A percentile compares a stretch with the other conserved stretches of the same genome.
phyloP scores from a whole-genome alignment of 768 basidiomycete species.

The Calocybe indica region DNA sequence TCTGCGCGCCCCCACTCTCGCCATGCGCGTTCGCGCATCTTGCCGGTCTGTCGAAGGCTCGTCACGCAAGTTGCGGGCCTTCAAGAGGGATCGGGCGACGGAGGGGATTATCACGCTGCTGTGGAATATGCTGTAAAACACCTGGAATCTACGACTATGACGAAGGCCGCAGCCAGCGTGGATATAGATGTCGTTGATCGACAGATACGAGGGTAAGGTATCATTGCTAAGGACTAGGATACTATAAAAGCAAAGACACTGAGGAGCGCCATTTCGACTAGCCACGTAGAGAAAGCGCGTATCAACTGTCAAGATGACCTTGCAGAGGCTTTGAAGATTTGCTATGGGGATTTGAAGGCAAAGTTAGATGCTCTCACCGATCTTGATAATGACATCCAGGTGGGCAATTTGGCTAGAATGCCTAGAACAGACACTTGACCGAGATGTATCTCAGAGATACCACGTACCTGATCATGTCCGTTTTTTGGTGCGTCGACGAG shows the following conservation, averaged over 20 bases:
- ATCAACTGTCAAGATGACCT: conserved; percentile 59
- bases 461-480: conserved; percentile 65
- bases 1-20: conserved; percentile 33
- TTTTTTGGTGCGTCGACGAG: conserved; percentile 46
- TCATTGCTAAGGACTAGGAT: conserved; percentile 1
- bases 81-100: conserved; percentile 30
- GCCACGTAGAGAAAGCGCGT: conserved; percentile 62
- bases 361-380: conserved; percentile 45
- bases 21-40: conserved; percentile 47
- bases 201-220: conserved; percentile 52
- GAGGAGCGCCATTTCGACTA: conserved; percentile 13
- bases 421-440: background rate
- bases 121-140: conserved; percentile 56
- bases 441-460: conserved; percentile 37
- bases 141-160: conserved; percentile 47
- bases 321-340: conserved; percentile 53
- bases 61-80: conserved; percentile 48
- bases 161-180: conserved; percentile 49
- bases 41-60: conserved; percentile 49
- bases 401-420: conserved; percentile 14
- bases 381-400: conserved; percentile 64
- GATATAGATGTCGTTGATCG: conserved; percentile 52
- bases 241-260: background rate
- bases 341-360: conserved; percentile 45
- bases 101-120: conserved; percentile 35